Evolutionary conservation across 495 filamentous ascomycete species (phyloP), one percentile per base, ranked within the genome.

Genomic region (Bombardia bombarda): DNA sequence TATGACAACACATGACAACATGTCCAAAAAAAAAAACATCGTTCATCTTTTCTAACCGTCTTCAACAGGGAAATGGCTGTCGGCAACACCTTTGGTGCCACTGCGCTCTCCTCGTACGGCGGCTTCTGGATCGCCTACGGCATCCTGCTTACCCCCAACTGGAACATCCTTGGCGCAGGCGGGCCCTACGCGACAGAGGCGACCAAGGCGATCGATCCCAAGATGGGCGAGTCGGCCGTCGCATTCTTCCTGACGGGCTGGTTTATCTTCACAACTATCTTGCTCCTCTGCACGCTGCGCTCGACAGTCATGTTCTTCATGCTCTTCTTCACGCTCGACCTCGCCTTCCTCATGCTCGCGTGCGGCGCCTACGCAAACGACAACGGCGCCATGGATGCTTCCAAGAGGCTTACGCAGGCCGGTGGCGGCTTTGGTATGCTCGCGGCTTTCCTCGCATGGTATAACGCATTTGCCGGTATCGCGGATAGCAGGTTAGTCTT

Each of bases 11-110:
- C 26, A 13, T 8, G 26, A 28, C 2, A 28, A 28, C 9, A 28
- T 28, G 26, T 3, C 9, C 9, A 28, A 13, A 7, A n/a, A n/a
- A n/a, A n/a, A n/a, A n/a, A 19, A 18, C 14, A 36, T 36, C 13
- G 19, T 19, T n/a, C n/a, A n/a, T n/a, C n/a, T n/a, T n/a, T 4
- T 2, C 38, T 40, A 40, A 40, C 23, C 16, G 14, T 1, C 7
- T 30, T 2, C 21, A 3, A 2, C 50, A 95, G 89, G 92, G 92
- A 96, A 78, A 95, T 95, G 88, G 92, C 90, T 43, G 79, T 93
- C 7, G 92, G 90, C 47, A 96, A 93, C 79, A 95, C 92, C 32
- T 98, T 98, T 48, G 92, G 88, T 81, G 92, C 90, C 42, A 97
- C 90, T 40, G 92, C 92, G 39, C 77, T 98, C 50, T 92, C 89